Percentiles rank a stretch among this genome's conserved stretches.
These are phyloP conservation scores for Prinsepia uniflora DNA, from an alignment of 306 rosid species.

Conservation along the genomic window DNA sequence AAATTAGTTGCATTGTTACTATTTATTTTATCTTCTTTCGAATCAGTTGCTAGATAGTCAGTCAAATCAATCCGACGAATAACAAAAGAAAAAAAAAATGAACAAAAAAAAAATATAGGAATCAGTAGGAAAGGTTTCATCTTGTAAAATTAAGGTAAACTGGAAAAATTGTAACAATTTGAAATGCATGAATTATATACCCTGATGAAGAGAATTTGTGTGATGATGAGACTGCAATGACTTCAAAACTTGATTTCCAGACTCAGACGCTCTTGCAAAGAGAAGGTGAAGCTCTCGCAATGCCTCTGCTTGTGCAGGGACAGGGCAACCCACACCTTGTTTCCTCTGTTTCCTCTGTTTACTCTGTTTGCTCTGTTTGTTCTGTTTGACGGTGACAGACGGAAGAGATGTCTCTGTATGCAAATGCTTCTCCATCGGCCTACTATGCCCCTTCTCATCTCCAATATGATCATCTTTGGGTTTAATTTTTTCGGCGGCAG, in stretches of 20 bases:
- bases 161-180: neutral
- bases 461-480: neutral
- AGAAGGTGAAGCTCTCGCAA: constrained; percentile 57
- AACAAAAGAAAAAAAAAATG: too few species aligned
- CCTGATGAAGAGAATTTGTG: constrained; percentile 40
- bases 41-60: too few species aligned
- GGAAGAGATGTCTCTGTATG: neutral
- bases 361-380: neutral
- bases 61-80: too few species aligned
- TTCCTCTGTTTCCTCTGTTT: too few species aligned
- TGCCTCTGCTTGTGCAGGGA: constrained; percentile 21
- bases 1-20: neutral
- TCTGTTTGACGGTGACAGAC: neutral
- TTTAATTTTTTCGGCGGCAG: neutral
- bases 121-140: too few species aligned
- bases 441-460: constrained; percentile 14
- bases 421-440: constrained; percentile 19
- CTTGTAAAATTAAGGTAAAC: neutral
- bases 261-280: constrained; percentile 59
- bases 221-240: constrained; percentile 44
- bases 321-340: neutral
- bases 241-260: constrained; percentile 49
- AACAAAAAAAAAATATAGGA: too few species aligned
- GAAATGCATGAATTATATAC: constrained; percentile 26
- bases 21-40: neutral